Evolutionary conservation across 192 early-diverging fungal species (phyloP), one percentile per base, ranked within the genome.

Genomic region (Coemansia javaensis): DNA sequence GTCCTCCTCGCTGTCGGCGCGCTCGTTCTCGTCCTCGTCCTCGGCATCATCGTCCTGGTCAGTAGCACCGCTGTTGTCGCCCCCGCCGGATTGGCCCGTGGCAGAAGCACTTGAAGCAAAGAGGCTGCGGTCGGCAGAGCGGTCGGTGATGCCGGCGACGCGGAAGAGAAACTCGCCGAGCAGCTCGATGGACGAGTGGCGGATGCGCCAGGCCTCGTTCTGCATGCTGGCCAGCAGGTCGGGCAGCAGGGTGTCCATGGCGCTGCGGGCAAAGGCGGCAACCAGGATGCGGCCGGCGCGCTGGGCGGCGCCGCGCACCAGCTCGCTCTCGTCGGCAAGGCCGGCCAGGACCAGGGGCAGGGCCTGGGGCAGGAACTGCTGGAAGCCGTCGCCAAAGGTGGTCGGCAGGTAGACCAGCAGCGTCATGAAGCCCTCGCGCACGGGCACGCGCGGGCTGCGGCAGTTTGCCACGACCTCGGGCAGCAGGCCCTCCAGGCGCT

Each of bases 381-480:
- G 84, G 81, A 96, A 99, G n/a, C 79, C 78, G 21, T 84, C 81
- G 40, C 93, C 93, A 73, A 90, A 93, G 2, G 97, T 99, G 2
- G 89, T 87, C 24, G 97, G 97, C 54, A 99, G 72, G 72, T 93
- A 99, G 22, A 98, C 83, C 18, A 99, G 82, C 58, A 99, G 77
- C 4, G 89, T 90, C 53, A 97, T 90, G 58, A 94, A 99, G 48
- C 97, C 97, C 75, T 99, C 94, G 32, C 97, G 89, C 17, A 96
- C 88, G 48, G 85, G 84, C 2, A 83, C 50, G 47, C 80, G 82
- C n/a, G 79, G 40, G 38, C 83, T 87, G 47, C 66, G 72, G 44
- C 84, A 77, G 62, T 90, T 90, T 47, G 82, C 80, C 16, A 98
- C 63, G 28, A 99, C 82, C 48, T 96, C 91, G 14, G 95, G 93